Percentiles rank a stretch among this genome's conserved stretches.
Evolutionary conservation across 2,329 filamentous ascomycete genomes (phyloP).

Genomic region (Aspergillus pseudoviridinutans): DNA sequence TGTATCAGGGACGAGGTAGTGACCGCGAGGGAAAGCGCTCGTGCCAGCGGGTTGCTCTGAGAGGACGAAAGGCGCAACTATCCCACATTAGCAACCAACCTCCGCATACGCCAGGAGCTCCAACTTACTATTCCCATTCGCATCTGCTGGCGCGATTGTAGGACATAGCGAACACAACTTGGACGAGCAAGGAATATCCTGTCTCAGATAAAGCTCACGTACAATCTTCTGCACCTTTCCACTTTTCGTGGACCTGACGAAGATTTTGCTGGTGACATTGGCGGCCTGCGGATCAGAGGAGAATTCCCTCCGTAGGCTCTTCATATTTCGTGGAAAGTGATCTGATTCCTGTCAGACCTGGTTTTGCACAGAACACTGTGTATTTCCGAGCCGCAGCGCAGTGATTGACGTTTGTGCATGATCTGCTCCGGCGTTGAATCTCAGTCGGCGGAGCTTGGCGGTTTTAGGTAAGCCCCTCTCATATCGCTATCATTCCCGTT

Average conservation of each 20-base stretch:
- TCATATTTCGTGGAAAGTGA: constrained; percentile 43
- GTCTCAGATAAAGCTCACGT: constrained; percentile 88
- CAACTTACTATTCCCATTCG: constrained; percentile 65
- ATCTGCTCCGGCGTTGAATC: constrained; percentile 12
- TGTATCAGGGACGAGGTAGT: constrained; percentile 93
- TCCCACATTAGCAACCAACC: constrained; percentile 18
- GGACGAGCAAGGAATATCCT: constrained; percentile 96
- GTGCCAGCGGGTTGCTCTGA: constrained; percentile 85
- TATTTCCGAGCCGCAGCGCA: constrained; percentile 18
- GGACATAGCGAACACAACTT: constrained; percentile 77
- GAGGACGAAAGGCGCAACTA: constrained; percentile 78
- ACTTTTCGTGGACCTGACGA: constrained; percentile 87
- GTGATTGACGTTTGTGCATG: constrained; percentile 11
- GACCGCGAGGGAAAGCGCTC: constrained; percentile 74
- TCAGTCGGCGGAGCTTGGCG: constrained; percentile 10
- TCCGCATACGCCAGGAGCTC: neutral
- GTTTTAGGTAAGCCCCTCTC: constrained; percentile 19
- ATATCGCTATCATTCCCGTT: constrained; percentile 1
- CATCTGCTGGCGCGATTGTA: constrained; percentile 70
- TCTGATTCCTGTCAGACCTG: constrained; percentile 8
- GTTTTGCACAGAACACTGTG: constrained; percentile 4
- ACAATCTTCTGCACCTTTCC: constrained; percentile 99
- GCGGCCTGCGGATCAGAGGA: constrained; percentile 54
- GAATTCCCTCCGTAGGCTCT: constrained; percentile 58
- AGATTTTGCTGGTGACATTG: constrained; percentile 92